These are phyloP conservation scores for Acer campestre DNA, from an alignment of 345 rosid species.

Conservation along the genomic window DNA sequence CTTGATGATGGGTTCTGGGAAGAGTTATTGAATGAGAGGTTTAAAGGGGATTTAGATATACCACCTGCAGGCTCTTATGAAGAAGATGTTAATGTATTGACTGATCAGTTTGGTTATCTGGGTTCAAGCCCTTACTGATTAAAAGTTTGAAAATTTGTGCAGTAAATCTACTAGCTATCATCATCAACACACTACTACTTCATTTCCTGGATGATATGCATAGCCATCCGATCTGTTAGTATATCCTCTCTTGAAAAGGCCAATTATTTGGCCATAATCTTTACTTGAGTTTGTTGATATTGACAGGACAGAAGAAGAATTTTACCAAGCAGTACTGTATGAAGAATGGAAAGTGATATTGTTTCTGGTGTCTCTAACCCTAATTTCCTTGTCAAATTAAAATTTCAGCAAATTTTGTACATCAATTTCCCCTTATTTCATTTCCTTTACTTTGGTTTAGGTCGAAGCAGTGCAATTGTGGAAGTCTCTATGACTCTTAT, in stretches of 20 bases:
- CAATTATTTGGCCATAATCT: slow-evolving; percentile 21
- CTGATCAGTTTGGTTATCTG: slow-evolving; percentile 52
- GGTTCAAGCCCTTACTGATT: slow-evolving; percentile 39
- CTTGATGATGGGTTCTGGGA: slow-evolving; percentile 74
- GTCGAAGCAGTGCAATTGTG: slow-evolving; percentile 39
- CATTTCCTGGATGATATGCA: neutral
- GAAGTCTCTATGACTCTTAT: slow-evolving; percentile 21
- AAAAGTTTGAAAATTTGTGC: neutral
- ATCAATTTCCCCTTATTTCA: neutral
- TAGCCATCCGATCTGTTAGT: neutral
- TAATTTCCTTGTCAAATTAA: neutral
- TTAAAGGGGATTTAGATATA: slow-evolving; percentile 45
- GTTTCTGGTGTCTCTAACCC: slow-evolving; percentile 38
- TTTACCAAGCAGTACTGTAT: slow-evolving; percentile 18
- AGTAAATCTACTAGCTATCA: neutral
- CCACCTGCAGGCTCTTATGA: slow-evolving; percentile 31
- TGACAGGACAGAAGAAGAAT: slow-evolving; percentile 35
- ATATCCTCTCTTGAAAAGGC: neutral
- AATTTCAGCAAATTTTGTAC: neutral
- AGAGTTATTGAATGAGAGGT: slow-evolving; percentile 51
- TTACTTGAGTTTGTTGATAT: slow-evolving; percentile 34
- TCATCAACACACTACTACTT: neutral
- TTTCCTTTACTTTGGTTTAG: slow-evolving; percentile 37
- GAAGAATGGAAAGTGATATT: slow-evolving; percentile 17
- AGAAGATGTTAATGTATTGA: slow-evolving; percentile 48